Base-by-base conservation (phyloP, 2,329 filamentous ascomycete genomes). In the Cordyceps pruinosa region DNA sequence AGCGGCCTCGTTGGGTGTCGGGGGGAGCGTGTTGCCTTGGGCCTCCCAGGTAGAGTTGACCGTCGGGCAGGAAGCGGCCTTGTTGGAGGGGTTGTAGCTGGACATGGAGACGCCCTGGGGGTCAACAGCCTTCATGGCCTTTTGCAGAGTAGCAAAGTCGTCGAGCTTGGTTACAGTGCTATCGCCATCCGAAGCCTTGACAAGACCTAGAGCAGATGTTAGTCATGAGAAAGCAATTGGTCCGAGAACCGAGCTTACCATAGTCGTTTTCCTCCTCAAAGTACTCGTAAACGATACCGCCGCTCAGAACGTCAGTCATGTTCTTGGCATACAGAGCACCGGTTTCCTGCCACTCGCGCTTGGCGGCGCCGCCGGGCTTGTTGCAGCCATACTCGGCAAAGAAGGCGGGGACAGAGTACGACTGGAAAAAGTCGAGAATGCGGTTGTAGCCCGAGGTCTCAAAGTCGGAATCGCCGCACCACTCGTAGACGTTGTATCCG, bases 401-500 rank as follows among this genome's bases (percentile, higher is more conserved):
- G 86, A 99, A 99, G 67, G 91, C 89, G 45, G 94, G 94, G 3
- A 97, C 90, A 9, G 90, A 90, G 81, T 94, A 99, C 70, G 87
- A 84, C 59, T 79, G 72, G 78, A 96, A 99, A 76, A 96, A 93
- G 62, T 89, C 74, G 65, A 91, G 91, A 71, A 93, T 88, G 56
- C 84, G 80, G 63, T 87, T 79, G 75, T 92, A 99, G 56, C 90
- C 90, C 3, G 94, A 97, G 58, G 79, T 70, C 35, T 78, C 69
- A 76, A 88, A 94, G 66, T 79, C 84, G 68, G 89, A 96, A 64
- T 92, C 73, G 64, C 93, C 94, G 72, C 94, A 99, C 94, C 94
- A 99, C 56, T 92, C 96, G 82, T 99, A 99, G 77, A 97, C 96
- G 81, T 99, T 99, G 87, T 97, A 97, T 59, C 94, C 94, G 89